Percentiles rank a stretch among this genome's conserved stretches.
phyloP scores from a whole-genome alignment of 2,329 filamentous ascomycete species.

The Bipolaris cookei region DNA sequence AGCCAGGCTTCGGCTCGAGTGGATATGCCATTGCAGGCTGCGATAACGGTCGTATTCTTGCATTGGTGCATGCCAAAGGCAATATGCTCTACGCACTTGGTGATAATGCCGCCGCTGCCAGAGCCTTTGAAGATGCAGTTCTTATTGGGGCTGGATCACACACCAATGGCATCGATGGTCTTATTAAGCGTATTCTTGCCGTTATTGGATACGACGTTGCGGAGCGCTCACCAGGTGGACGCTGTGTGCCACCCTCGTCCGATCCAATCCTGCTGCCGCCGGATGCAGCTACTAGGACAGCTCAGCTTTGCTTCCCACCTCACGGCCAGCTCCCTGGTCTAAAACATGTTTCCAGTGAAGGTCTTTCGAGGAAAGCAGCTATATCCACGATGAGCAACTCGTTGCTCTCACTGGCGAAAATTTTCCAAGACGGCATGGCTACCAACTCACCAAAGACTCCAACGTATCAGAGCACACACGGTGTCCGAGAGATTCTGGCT shows the following conservation, averaged over 20 bases:
- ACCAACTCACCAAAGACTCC: constrained; percentile 65
- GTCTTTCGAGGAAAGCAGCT: constrained; percentile 75
- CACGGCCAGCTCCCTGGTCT: constrained; percentile 82
- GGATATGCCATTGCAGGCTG: constrained; percentile 83
- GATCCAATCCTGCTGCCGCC: constrained; percentile 81
- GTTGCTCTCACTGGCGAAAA: constrained; percentile 91
- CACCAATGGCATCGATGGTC: constrained; percentile 72
- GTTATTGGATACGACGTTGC: constrained; percentile 61
- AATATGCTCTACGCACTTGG: constrained; percentile 95
- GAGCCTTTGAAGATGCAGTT: constrained; percentile 93
- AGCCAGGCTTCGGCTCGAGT: constrained; percentile 73
- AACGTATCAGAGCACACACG: constrained; percentile 68
- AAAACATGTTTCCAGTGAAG: constrained; percentile 68
- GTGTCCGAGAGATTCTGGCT: constrained; percentile 89
- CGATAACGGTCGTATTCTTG: constrained; percentile 91
- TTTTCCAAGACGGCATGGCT: constrained; percentile 95
- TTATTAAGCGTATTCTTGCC: constrained; percentile 78
- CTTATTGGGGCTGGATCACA: constrained; percentile 80
- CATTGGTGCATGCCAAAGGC: constrained; percentile 96
- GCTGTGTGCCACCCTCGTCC: constrained; percentile 42
- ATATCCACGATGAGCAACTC: constrained; percentile 96
- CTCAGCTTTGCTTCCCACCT: constrained; percentile 78
- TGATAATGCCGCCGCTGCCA: constrained; percentile 78
- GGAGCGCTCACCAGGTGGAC: constrained; percentile 43
- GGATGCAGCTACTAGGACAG: constrained; percentile 81